Conservation (phyloP, 495 filamentous ascomycete species). For the Neurospora sp. region DNA sequence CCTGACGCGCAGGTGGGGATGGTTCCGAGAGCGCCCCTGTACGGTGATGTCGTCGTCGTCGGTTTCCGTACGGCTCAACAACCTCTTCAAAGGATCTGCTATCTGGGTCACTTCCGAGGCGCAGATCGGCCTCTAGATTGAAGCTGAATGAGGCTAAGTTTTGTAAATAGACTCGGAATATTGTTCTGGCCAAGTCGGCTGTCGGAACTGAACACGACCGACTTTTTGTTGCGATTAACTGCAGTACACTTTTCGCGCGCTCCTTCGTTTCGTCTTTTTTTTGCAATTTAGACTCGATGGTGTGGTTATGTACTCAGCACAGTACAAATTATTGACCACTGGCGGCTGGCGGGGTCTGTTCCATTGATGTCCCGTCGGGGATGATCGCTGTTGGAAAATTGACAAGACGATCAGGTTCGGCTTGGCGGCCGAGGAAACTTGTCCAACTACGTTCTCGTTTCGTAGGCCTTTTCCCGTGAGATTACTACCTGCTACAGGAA, state of each 20-base stretch:
- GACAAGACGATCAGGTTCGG: neutral
- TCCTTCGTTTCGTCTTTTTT: neutral
- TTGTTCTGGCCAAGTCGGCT: neutral
- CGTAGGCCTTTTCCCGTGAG: neutral
- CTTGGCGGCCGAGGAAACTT: neutral
- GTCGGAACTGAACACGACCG: neutral
- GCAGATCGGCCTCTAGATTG: neutral
- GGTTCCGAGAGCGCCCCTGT: neutral
- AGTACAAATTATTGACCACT: neutral
- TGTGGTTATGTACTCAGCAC: neutral
- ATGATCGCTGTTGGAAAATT: neutral
- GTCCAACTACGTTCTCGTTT: neutral
- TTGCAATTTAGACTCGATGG: neutral
- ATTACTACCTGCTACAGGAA: neutral
- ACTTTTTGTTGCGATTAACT: neutral
- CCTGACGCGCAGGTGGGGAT: conserved; percentile 6
- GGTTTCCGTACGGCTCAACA: neutral
- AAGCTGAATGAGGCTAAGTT: neutral
- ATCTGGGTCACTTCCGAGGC: neutral
- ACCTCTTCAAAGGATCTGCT: neutral
- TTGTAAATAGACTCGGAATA: neutral
- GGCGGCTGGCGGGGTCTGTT: neutral
- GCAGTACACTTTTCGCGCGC: neutral
- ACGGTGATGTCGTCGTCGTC: conserved; percentile 2
- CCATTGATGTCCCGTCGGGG: neutral